phyloP scores from a whole-genome alignment of 2,329 filamentous ascomycete species.

The Biscogniauxia marginata region DNA sequence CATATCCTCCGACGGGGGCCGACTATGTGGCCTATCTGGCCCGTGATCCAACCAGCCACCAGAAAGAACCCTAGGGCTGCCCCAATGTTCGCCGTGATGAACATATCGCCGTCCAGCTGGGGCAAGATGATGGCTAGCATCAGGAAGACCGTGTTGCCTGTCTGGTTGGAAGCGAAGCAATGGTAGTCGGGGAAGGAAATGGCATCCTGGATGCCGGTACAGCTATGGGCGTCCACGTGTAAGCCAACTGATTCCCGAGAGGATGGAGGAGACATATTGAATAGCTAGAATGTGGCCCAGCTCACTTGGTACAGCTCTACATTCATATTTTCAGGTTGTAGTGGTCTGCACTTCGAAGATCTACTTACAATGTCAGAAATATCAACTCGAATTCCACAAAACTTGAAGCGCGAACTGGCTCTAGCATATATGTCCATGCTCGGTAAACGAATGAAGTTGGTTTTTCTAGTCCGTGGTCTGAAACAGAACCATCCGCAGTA shows the following conservation, averaged over 20 bases:
- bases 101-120: conserved; percentile 45
- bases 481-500: conserved; percentile 3
- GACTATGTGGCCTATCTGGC: conserved; percentile 54
- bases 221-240: conserved; percentile 25
- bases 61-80: conserved; percentile 56
- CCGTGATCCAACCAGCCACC: conserved; percentile 51
- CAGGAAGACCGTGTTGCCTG: conserved; percentile 63
- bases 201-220: conserved; percentile 56
- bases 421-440: conserved; percentile 27
- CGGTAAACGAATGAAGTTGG: conserved; percentile 19
- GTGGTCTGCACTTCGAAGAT: conserved; percentile 1
- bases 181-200: conserved; percentile 60
- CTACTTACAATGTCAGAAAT: conserved; percentile 43
- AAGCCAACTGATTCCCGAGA: not conserved
- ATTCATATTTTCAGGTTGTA: not conserved
- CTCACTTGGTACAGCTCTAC: not conserved
- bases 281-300: not conserved
- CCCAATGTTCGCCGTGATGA: conserved; percentile 54
- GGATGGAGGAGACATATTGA: not conserved
- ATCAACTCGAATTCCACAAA: conserved; percentile 47
- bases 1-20: conserved; percentile 51
- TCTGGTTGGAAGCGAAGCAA: conserved; percentile 65
- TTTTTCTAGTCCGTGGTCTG: not conserved
- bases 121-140: conserved; percentile 51
- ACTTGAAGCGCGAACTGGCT: conserved; percentile 37